Conservation (phyloP, 768 basidiomycete species). For the Leccinum boreale region DNA sequence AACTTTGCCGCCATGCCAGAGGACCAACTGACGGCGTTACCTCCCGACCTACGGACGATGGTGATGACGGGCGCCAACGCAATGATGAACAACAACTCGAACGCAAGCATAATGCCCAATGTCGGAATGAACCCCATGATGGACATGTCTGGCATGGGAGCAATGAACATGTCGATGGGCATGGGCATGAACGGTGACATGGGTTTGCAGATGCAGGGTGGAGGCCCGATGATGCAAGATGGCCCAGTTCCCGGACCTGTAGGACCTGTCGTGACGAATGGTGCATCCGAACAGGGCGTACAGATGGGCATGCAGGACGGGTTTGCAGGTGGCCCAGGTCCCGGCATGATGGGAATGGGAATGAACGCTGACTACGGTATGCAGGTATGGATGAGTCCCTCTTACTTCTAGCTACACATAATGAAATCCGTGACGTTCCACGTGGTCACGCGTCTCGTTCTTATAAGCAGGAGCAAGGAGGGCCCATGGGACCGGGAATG, state of each 20-base stretch:
- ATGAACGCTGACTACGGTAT: constrained; percentile 68
- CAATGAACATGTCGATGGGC: constrained; percentile 48
- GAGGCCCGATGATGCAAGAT: constrained; percentile 56
- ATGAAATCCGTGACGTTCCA: constrained; percentile 34
- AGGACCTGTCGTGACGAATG: constrained; percentile 35
- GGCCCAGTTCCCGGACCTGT: constrained; percentile 34
- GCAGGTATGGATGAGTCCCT: constrained; percentile 53
- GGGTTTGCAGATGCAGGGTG: constrained; percentile 49
- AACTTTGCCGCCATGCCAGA: constrained; percentile 82
- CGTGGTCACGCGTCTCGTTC: constrained; percentile 22
- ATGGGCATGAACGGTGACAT: constrained; percentile 69
- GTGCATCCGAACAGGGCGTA: constrained; percentile 37
- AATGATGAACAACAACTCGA: constrained; percentile 65
- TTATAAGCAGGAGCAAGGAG: constrained; percentile 51
- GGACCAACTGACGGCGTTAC: constrained; percentile 73
- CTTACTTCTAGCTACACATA: constrained; percentile 34
- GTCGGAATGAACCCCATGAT: constrained; percentile 69
- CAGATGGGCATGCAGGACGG: constrained; percentile 42
- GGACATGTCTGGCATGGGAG: constrained; percentile 70
- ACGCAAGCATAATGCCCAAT: constrained; percentile 52
- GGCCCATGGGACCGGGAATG: constrained; percentile 63
- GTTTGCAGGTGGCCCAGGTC: constrained; percentile 40
- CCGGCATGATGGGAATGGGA: constrained; percentile 68
- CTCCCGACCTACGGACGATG: constrained; percentile 81
- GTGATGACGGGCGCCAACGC: constrained; percentile 80